Evolutionary conservation across 805 yeast genomes (phyloP).

Genomic region (Ogataea henricii): DNA sequence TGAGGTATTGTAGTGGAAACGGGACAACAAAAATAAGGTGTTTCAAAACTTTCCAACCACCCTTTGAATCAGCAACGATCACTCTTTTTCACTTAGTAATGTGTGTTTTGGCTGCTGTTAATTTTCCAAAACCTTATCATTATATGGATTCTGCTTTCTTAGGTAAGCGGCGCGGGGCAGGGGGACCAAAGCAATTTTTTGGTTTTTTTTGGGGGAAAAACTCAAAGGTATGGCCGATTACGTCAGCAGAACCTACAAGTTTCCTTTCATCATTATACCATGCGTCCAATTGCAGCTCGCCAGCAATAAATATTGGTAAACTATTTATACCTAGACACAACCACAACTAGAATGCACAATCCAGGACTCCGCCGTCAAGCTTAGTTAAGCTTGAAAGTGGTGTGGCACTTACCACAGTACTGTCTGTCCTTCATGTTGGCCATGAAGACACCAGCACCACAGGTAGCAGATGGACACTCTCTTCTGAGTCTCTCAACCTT

Average conservation of each 20-base stretch:
- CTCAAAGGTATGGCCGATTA: no score
- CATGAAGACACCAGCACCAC: conserved; percentile 99
- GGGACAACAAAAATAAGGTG: background rate
- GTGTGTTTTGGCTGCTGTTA: conserved; percentile 5
- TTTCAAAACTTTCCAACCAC: background rate
- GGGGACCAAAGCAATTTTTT: no score
- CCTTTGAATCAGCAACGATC: background rate
- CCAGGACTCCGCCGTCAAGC: background rate
- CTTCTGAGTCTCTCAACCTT: conserved; percentile 98
- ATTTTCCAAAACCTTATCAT: conserved; percentile 1
- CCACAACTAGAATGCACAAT: background rate
- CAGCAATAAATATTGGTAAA: conserved; percentile 5
- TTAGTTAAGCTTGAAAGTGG: conserved; percentile 68
- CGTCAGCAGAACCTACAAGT: conserved; percentile 2
- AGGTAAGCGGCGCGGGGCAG: conserved; percentile 3
- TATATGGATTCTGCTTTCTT: conserved; percentile 7
- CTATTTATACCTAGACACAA: conserved; percentile 2
- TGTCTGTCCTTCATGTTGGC: conserved; percentile 98
- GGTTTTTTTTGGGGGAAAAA: no score
- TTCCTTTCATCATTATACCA: background rate
- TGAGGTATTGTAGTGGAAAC: background rate
- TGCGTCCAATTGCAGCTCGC: conserved; percentile 6
- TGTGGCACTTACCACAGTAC: conserved; percentile 99
- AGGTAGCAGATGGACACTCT: conserved; percentile 89
- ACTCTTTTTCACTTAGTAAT: background rate